Conservation (phyloP, 495 filamentous ascomycete genomes). For the Podospora bellae-mahoneyi region DNA sequence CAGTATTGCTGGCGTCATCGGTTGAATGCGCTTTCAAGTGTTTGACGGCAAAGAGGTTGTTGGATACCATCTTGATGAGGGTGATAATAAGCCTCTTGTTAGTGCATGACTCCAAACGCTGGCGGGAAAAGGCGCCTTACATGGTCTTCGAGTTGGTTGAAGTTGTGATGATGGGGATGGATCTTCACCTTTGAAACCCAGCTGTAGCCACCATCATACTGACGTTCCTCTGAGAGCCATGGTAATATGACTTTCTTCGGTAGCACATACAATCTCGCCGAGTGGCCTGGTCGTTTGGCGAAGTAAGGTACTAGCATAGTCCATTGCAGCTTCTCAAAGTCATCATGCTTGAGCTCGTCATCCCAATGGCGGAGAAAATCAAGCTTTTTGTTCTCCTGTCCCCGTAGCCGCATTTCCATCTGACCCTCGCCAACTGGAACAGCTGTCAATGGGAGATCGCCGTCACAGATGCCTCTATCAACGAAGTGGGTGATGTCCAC, state of each 20-base stretch:
- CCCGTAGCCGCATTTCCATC: constrained; percentile 5
- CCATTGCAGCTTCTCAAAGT: constrained; percentile 13
- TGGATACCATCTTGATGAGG: background rate
- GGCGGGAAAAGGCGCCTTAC: background rate
- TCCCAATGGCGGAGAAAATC: constrained; percentile 8
- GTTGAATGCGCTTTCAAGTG: constrained; percentile 6
- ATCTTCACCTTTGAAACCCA: constrained; percentile 13
- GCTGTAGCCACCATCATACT: constrained; percentile 10
- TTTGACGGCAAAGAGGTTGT: constrained; percentile 11
- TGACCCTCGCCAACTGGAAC: background rate
- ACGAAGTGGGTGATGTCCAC: constrained; percentile 6
- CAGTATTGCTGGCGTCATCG: background rate
- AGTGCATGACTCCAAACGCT: background rate
- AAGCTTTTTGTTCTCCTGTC: background rate
- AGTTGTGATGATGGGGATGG: constrained; percentile 13
- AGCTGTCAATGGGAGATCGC: constrained; percentile 10
- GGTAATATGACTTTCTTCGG: constrained; percentile 14
- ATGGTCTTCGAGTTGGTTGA: constrained; percentile 6
- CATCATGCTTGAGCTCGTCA: constrained; percentile 6
- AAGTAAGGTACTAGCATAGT: constrained; percentile 12
- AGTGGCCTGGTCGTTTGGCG: background rate
- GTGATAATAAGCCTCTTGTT: background rate
- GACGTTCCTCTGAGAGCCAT: constrained; percentile 6
- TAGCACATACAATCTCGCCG: constrained; percentile 13
- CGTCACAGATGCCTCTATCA: constrained; percentile 11